A percentile compares a stretch with the other conserved stretches of the same genome.
phyloP scores from a whole-genome alignment of 2,329 filamentous ascomycete genomes.

The Sphaerulina vaccinii region DNA sequence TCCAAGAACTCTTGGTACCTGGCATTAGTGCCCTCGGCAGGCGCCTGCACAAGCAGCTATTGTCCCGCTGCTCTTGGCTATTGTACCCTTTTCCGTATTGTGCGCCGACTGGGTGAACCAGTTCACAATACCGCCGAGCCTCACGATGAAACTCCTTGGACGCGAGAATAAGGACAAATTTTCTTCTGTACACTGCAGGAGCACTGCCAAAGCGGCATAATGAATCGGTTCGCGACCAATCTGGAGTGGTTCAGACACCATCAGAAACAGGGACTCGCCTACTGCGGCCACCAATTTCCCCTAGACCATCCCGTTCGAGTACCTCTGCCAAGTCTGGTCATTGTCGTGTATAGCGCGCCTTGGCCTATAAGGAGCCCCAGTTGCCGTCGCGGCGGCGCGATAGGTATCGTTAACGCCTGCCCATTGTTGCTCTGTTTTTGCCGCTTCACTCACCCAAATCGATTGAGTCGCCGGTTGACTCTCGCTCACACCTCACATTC shows the following conservation, averaged over 20 bases:
- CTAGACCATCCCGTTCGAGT: conserved; percentile 9
- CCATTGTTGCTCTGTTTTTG: conserved; percentile 15
- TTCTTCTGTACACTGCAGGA: conserved; percentile 5
- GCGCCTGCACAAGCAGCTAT: neutral
- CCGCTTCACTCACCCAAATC: conserved; percentile 11
- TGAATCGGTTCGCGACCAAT: conserved; percentile 1
- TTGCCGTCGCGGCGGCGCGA: conserved; percentile 6
- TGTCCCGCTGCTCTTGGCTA: neutral
- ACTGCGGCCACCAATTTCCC: conserved; percentile 9
- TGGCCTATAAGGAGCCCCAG: conserved; percentile 19
- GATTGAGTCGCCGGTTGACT: conserved; percentile 14
- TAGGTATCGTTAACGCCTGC: conserved; percentile 2
- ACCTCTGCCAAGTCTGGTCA: conserved; percentile 10
- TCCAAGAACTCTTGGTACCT: neutral
- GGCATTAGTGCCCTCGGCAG: neutral
- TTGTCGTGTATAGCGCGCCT: conserved; percentile 12
- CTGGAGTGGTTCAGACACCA: conserved; percentile 3
- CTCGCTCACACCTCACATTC: conserved; percentile 10
- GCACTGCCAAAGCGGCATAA: neutral
- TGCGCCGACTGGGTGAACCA: neutral
- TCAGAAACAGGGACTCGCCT: conserved; percentile 5
- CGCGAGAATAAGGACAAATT: neutral
- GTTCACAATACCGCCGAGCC: conserved; percentile 1
- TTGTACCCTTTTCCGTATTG: neutral
- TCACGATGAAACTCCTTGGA: conserved; percentile 6